Evolutionary conservation across 225 moss, liverwort and hornwort genomes (phyloP).

Genomic region (Asterella californica): DNA sequence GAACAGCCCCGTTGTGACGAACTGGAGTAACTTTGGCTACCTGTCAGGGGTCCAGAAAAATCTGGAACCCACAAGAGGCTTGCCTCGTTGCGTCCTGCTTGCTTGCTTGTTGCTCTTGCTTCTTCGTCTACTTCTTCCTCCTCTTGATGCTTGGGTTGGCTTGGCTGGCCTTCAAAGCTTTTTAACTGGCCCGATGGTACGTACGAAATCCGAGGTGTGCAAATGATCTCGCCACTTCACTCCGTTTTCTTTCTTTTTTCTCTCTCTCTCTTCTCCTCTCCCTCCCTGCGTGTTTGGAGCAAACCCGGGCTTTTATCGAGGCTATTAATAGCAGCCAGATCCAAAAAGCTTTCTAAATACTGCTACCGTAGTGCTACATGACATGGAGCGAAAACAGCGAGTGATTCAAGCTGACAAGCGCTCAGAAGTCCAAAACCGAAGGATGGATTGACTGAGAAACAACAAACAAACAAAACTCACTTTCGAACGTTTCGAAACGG

Average conservation of each 20-base stretch:
- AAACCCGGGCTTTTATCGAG: not conserved
- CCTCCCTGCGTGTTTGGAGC: not conserved
- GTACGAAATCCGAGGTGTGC: not conserved
- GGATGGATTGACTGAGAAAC: not conserved
- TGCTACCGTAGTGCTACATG: not conserved
- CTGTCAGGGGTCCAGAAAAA: not conserved
- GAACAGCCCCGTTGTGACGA: constrained; percentile 24
- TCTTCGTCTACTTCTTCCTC: not conserved
- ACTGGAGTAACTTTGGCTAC: not conserved
- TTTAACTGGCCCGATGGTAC: not conserved
- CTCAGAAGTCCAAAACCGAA: not conserved
- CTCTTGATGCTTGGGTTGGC: not conserved
- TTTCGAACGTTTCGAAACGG: not conserved
- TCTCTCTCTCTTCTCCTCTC: not conserved
- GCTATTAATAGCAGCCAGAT: not conserved
- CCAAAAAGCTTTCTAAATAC: not conserved
- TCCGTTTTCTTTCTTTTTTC: not conserved
- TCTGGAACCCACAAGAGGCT: not conserved
- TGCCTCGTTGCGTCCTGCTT: not conserved
- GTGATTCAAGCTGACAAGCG: not conserved
- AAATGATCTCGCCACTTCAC: not conserved
- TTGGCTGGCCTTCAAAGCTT: not conserved
- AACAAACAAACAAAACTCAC: not conserved
- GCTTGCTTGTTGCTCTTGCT: not conserved
- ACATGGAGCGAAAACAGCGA: not conserved